Evolutionary conservation across 805 yeast genomes (phyloP), one percentile per base, ranked within the genome.

Genomic region (Komagataella ulmi): DNA sequence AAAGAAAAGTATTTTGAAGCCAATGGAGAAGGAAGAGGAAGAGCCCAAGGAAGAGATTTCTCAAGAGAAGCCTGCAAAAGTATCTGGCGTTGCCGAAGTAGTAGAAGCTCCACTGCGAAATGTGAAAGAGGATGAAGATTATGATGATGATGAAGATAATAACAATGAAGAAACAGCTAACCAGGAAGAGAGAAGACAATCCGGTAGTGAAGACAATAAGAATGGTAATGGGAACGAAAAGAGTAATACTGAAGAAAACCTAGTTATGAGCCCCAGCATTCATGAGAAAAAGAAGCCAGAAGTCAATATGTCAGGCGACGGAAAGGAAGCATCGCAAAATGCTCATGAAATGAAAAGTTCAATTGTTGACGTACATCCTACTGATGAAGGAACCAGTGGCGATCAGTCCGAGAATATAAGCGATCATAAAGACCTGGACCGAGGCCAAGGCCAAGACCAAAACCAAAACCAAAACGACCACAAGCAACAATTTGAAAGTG

Each of bases 101-200:
- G 56, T 45, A 23, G 66, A 64, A 50, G 61, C 61, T 45, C 65
- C 65, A 10, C 60, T 65, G n/a, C 60, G 71, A 49, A 57, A 60
- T 44, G 58, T 67, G 18, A 69, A 67, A 36, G 71, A 67, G 54
- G 71, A 67, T 54, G 71, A 67, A 47, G 62, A 67, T 53, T 67
- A 67, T 50, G 71, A 67, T 52, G 71, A 67, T 52, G 71, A 65
- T 21, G 67, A 59, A 18, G 59, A 58, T 10, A 55, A 52, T 8
- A 56, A 51, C 12, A 53, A 50, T 17, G 52, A 53, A 36, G 44
- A 49, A 48, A 50, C 30, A 43, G 51, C 40, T 30, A 12, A 30
- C n/a, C 40, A 30, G 14, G 40, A 48, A 48, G 49, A 49, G 6
- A 18, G 44, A 18, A 21, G 45, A 48, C 18, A 55, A 52, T 6